Base-by-base conservation (phyloP, 129 eudicot genomes). In the Flaveria sonorensis region DNA sequence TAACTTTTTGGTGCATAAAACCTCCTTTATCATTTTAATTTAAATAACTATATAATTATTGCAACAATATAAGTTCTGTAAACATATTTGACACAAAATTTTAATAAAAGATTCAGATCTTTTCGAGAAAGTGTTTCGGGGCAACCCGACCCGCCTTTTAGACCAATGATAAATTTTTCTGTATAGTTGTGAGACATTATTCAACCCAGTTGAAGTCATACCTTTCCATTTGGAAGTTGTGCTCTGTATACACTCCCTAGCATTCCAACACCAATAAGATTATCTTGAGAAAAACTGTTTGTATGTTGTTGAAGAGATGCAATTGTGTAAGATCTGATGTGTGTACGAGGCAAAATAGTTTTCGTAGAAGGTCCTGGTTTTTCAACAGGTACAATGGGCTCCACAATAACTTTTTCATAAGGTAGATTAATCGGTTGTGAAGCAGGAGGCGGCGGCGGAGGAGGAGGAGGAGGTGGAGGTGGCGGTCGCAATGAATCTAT, bases 241-340 rank as follows among this genome's bases (percentile, higher is more conserved):
- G 96, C 98, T 80, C 93, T 75, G 73, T 89, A 93, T 36, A 93
- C 98, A 83, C 85, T 93, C 71, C 98, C 98, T 55, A 93, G 84
- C 93, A 83, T 90, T 82, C 98, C 98, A 19, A 26, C 52, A 65
- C 97, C 98, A 68, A 93, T 74, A 61, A 89, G 90, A 87, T 91
- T 91, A 71, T 93, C 98, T 76, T 84, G 96, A 62, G 98, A 87
- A 86, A 93, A 93, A 85, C 97, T 91, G 75, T 86, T 87, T 45
- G 98, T 89, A 18, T 87, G 89, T 68, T 88, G 93, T 84, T 93
- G 98, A 87, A 93, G 98, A 80, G 90, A 83, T n/a, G 98, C 98
- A 62, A 93, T 83, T 5, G 98, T 78, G 75, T 87, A 93, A 57
- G 86, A 80, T 84, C 75, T 89, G 66, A 91, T 97, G 55, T 87